Conservation (phyloP, 805 yeast species). For the Nakazawaea pomicola region DNA sequence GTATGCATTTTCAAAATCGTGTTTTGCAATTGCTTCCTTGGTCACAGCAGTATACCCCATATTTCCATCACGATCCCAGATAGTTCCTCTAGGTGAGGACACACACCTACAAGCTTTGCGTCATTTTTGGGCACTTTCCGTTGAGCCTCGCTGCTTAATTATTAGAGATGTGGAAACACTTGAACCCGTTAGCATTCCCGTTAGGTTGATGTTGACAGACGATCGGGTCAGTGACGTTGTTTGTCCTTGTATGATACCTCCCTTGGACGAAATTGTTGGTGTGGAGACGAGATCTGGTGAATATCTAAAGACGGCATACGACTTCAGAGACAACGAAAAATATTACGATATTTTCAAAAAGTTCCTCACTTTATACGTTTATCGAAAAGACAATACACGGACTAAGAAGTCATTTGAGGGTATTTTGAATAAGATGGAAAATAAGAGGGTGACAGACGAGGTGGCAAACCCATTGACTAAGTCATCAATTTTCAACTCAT, state of each 20-base stretch:
- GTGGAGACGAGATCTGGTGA: constrained; percentile 43
- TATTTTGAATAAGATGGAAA: constrained; percentile 5
- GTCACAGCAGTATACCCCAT: constrained; percentile 76
- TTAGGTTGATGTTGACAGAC: constrained; percentile 29
- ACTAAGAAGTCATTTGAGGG: constrained; percentile 14
- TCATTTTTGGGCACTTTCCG: constrained; percentile 86
- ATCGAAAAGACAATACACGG: constrained; percentile 34
- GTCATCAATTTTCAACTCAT: constrained; percentile 17
- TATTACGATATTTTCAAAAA: constrained; percentile 36
- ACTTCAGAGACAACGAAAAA: constrained; percentile 35
- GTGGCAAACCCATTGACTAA: constrained; percentile 15
- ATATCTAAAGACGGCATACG: constrained; percentile 50
- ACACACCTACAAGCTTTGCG: constrained; percentile 80
- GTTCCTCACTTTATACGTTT: constrained; percentile 46
- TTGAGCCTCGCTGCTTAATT: constrained; percentile 76
- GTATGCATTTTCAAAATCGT: constrained; percentile 61
- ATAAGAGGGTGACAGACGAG: constrained; percentile 2
- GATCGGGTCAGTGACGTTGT: constrained; percentile 29
- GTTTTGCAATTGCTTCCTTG: constrained; percentile 63
- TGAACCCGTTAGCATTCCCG: constrained; percentile 44
- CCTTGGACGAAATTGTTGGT: constrained; percentile 39
- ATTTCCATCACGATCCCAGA: constrained; percentile 41
- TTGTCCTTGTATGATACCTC: constrained; percentile 72
- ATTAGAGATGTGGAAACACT: constrained; percentile 63
- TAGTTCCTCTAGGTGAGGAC: constrained; percentile 30